Conservation (phyloP, 1,284 basidiomycete genomes). For the Schizophyllum amplum region DNA sequence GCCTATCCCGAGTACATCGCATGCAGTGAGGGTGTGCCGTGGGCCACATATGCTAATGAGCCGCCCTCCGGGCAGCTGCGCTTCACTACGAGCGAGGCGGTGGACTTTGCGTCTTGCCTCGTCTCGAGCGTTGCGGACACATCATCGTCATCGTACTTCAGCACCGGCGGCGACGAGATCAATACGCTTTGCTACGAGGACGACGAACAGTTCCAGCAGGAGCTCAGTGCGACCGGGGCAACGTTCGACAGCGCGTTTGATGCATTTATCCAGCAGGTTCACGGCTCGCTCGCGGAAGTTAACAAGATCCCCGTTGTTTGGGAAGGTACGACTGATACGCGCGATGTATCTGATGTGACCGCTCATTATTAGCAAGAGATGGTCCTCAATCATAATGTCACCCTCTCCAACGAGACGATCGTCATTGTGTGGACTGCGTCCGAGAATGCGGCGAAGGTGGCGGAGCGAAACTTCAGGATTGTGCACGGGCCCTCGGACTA, state of each 20-base stretch:
- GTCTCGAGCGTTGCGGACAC: slow-evolving; percentile 26
- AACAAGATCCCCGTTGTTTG: slow-evolving; percentile 36
- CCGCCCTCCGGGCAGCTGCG: slow-evolving; percentile 80
- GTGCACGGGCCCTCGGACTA: slow-evolving; percentile 66
- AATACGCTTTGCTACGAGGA: slow-evolving; percentile 56
- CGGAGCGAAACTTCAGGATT: slow-evolving; percentile 50
- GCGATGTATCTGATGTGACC: not conserved
- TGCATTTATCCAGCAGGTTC: slow-evolving; percentile 16
- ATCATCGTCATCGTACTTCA: slow-evolving; percentile 57
- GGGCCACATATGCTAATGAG: slow-evolving; percentile 60
- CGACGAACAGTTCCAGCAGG: slow-evolving; percentile 50
- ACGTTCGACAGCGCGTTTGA: not conserved
- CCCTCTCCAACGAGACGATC: slow-evolving; percentile 58
- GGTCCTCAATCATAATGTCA: slow-evolving; percentile 57
- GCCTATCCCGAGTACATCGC: slow-evolving; percentile 70
- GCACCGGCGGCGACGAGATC: slow-evolving; percentile 81
- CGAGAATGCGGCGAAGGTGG: slow-evolving; percentile 48
- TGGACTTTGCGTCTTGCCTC: slow-evolving; percentile 38
- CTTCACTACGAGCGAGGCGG: slow-evolving; percentile 41
- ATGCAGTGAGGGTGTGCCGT: slow-evolving; percentile 57
- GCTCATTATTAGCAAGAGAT: slow-evolving; percentile 41
- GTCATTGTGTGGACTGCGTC: slow-evolving; percentile 76
- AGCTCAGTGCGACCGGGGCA: slow-evolving; percentile 37
- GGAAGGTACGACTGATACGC: slow-evolving; percentile 22
- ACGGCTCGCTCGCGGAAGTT: slow-evolving; percentile 22